Base-by-base conservation (phyloP, 2,329 filamentous ascomycete species). In the Drechslerella coelobrocha region DNA sequence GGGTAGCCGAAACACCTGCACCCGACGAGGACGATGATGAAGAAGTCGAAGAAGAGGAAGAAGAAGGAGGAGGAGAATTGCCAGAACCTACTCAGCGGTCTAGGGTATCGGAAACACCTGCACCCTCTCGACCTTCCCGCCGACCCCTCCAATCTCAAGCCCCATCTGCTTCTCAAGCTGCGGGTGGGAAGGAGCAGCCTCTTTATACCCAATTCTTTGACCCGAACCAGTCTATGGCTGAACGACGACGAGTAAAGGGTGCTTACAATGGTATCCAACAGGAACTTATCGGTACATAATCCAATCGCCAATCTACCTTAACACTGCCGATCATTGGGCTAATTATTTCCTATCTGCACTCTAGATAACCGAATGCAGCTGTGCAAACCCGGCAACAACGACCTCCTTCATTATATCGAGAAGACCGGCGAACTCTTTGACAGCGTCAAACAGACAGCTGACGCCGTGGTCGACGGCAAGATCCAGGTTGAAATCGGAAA, bases 361-460 rank as follows among this genome's bases (percentile, higher is more conserved):
- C 23, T 48, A 73, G 69, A 73, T 27, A 61, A 62, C 14, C 24
- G 52, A 45, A 50, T 48, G 7, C 29, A 24, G 6, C 59, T 68
- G 31, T 24, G 69, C 39, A 61, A 69, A 26, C 10, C 52, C 10
- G 62, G 57, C 31, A 69, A 73, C 29, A 43, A 12, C n/a, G 69
- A 48, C 17, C 59, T 73, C 21, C 12, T 63, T n/a, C 27, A 62
- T 4, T 63, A 57, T 19, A 48, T 73, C 39, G 29, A 69, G 34
- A 73, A 63, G 26, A 45, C 62, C 12, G 55, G 31, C 31, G 39
- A 69, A 5, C 57, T 69, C 12, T 73, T 73, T 48, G 29, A 21
- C 8, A 37, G 63, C 53, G 69, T 73, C 39, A 73, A 73, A 26
- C 69, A 73, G 31, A 73, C 69, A 12, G 31, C 57, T 1, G 69